Percentiles rank a stretch among this genome's conserved stretches.
Evolutionary conservation across 2,329 filamentous ascomycete species (phyloP).

Genomic region (Cercospora zeae-maydis): DNA sequence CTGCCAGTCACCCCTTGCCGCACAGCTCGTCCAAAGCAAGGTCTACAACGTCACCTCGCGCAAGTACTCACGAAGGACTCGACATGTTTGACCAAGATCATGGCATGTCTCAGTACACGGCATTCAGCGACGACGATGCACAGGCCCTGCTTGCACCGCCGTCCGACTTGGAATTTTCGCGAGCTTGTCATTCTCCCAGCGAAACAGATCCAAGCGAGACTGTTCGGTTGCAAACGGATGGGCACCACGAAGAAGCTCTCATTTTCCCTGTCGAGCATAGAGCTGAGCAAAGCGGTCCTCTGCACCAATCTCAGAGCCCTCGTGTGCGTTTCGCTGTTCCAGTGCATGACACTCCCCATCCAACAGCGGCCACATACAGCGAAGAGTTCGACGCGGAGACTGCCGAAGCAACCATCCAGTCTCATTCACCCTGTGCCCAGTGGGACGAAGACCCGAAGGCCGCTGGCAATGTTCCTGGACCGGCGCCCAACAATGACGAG

Average conservation of each 20-base stretch:
- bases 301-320: not conserved
- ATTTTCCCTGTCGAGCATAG: not conserved
- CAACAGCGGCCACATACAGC: not conserved
- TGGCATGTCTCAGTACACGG: not conserved
- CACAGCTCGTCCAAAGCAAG: conserved; percentile 42
- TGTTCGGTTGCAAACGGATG: not conserved
- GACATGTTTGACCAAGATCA: conserved; percentile 24
- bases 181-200: conserved; percentile 16
- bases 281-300: not conserved
- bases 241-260: not conserved
- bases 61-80: conserved; percentile 15
- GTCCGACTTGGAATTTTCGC: not conserved
- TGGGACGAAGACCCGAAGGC: not conserved
- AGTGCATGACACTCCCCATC: not conserved
- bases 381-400: not conserved
- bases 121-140: conserved; percentile 16
- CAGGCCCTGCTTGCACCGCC: conserved; percentile 3
- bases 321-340: not conserved
- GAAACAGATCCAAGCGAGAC: conserved; percentile 30
- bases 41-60: not conserved
- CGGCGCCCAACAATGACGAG: conserved; percentile 26
- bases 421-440: not conserved
- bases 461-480: conserved; percentile 3
- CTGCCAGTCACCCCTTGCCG: conserved; percentile 41
- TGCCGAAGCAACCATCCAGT: not conserved